Conservation (phyloP, 495 filamentous ascomycete species). For the Trichoderma erinaceum region DNA sequence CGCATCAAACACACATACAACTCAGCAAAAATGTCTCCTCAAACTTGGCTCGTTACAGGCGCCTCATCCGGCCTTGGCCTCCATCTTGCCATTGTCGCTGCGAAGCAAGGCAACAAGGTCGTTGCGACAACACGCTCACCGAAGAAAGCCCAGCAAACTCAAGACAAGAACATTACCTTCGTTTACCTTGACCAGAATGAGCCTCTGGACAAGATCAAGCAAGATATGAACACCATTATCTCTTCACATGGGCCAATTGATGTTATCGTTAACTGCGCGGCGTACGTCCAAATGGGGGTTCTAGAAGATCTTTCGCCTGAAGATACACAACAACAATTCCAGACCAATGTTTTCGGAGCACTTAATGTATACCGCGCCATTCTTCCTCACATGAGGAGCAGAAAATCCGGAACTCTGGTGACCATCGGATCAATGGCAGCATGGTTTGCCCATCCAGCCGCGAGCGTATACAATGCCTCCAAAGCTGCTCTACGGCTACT, state of each 20-base stretch:
- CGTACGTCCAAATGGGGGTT: neutral
- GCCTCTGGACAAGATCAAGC: neutral
- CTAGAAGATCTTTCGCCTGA: slow-evolving; percentile 17
- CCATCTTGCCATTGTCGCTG: slow-evolving; percentile 34
- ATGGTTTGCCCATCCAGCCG: slow-evolving; percentile 13
- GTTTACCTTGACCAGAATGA: slow-evolving; percentile 38
- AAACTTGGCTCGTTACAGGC: slow-evolving; percentile 27
- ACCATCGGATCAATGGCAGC: slow-evolving; percentile 19
- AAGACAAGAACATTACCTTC: slow-evolving; percentile 20
- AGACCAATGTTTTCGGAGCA: slow-evolving; percentile 19
- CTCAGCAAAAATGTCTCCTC: neutral
- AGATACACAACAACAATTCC: slow-evolving; percentile 18
- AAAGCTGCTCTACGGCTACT: slow-evolving; percentile 20
- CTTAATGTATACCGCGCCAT: slow-evolving; percentile 21
- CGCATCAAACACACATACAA: neutral
- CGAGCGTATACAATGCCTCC: slow-evolving; percentile 19
- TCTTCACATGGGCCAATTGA: slow-evolving; percentile 17
- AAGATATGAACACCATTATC: neutral
- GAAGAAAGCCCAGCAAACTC: slow-evolving; percentile 18
- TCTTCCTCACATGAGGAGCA: slow-evolving; percentile 18
- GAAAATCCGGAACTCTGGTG: slow-evolving; percentile 19
- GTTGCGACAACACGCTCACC: slow-evolving; percentile 35
- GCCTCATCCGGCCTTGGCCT: slow-evolving; percentile 27
- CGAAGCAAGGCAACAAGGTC: slow-evolving; percentile 42
- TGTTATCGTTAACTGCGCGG: slow-evolving; percentile 26